Evolutionary conservation across 176 grass and related monocot genomes (phyloP).

Genomic region (Eleusine coracana): DNA sequence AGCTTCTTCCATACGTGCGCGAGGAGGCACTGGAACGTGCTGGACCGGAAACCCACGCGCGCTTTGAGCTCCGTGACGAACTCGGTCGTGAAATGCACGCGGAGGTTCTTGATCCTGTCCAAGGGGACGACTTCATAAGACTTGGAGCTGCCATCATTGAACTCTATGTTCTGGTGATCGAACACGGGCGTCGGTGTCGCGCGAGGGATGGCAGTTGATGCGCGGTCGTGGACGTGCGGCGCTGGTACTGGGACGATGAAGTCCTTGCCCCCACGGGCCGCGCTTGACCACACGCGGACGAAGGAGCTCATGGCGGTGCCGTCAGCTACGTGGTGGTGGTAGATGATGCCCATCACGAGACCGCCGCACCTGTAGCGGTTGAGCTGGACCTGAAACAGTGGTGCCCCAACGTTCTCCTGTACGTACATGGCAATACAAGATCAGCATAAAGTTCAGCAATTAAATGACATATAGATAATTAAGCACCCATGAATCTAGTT

Average conservation of each 20-base stretch:
- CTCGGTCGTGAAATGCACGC: slow-evolving; percentile 32
- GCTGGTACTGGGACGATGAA: not conserved
- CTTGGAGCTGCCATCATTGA: not conserved
- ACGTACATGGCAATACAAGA: too few relatives aligned
- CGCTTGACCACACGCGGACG: slow-evolving; percentile 24
- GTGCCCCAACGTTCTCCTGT: too few relatives aligned
- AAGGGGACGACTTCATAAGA: not conserved
- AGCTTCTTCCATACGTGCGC: slow-evolving; percentile 54
- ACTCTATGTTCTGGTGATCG: slow-evolving; percentile 44
- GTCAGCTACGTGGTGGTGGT: slow-evolving; percentile 39
- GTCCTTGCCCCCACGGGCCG: not conserved
- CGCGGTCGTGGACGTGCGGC: slow-evolving; percentile 29
- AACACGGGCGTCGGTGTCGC: not conserved
- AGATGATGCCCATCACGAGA: slow-evolving; percentile 24
- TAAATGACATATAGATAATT: too few relatives aligned
- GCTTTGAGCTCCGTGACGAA: slow-evolving; percentile 38
- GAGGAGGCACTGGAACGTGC: slow-evolving; percentile 52
- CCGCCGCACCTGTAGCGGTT: slow-evolving; percentile 45
- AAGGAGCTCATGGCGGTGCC: slow-evolving; percentile 50
- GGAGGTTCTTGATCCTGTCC: slow-evolving; percentile 29
- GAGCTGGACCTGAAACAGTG: too few relatives aligned
- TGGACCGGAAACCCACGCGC: slow-evolving; percentile 23
- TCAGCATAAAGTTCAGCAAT: too few relatives aligned
- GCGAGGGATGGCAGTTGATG: not conserved
- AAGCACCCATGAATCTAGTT: too few relatives aligned